Conservation (phyloP, 2,329 filamentous ascomycete species). For the Apiospora pterosperma region DNA sequence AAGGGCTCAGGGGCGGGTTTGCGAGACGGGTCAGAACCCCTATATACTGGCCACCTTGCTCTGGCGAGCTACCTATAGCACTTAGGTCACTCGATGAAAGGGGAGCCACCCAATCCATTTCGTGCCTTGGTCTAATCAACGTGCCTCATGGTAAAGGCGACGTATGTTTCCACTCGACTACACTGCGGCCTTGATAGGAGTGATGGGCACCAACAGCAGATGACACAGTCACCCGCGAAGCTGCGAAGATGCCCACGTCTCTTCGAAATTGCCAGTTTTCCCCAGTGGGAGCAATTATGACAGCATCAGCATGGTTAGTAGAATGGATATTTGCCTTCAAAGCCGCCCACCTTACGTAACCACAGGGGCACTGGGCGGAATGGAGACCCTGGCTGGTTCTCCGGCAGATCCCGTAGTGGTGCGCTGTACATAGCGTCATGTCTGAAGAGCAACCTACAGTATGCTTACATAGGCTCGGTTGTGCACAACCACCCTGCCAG, state of each 20-base stretch:
- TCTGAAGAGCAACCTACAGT: neutral
- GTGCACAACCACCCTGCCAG: neutral
- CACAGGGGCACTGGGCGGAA: neutral
- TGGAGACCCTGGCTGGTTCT: neutral
- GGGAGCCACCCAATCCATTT: too few species aligned
- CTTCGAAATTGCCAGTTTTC: neutral
- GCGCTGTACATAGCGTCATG: neutral
- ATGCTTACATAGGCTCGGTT: too few species aligned
- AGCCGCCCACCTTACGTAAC: neutral
- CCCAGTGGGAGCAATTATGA: neutral
- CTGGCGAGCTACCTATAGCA: too few species aligned
- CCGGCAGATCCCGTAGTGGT: neutral
- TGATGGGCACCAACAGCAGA: neutral
- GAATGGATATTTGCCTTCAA: neutral
- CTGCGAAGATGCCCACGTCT: neutral
- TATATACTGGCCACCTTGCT: too few species aligned
- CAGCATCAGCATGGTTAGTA: neutral
- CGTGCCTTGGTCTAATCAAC: neutral
- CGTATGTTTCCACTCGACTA: neutral
- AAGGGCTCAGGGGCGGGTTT: too few species aligned
- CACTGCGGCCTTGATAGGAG: neutral
- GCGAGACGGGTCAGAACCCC: too few species aligned
- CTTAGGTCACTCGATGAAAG: too few species aligned
- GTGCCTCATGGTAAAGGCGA: neutral
- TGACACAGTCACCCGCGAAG: neutral